Conservation (phyloP, 306 rosid species). For the Dryas octopetala region DNA sequence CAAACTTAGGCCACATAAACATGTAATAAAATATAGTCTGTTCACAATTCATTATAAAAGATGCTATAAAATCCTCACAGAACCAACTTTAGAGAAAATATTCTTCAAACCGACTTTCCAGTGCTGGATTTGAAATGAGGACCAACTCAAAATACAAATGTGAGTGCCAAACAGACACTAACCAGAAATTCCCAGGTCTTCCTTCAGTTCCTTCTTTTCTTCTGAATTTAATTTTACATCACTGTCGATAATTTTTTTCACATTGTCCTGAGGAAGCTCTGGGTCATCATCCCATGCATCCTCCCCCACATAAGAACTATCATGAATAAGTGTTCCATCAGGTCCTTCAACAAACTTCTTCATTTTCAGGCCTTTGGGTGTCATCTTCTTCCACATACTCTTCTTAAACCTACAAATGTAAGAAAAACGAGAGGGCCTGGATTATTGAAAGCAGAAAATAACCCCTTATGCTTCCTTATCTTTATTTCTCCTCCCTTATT, state of each 20-base stretch:
- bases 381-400: slow-evolving; percentile 81
- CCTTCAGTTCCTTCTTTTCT: slow-evolving; percentile 59
- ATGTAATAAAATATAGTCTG: no score
- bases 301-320: slow-evolving; percentile 86
- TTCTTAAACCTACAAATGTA: slow-evolving; percentile 71
- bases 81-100: background rate
- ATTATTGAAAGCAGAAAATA: slow-evolving; percentile 2
- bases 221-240: slow-evolving; percentile 53
- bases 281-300: slow-evolving; percentile 92
- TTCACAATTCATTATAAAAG: background rate
- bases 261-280: slow-evolving; percentile 50
- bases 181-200: slow-evolving; percentile 80
- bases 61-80: background rate
- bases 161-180: slow-evolving; percentile 21
- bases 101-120: background rate
- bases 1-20: background rate
- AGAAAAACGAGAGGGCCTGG: slow-evolving; percentile 18
- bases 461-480: background rate
- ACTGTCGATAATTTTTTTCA: slow-evolving; percentile 61
- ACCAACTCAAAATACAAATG: slow-evolving; percentile 3
- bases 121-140: slow-evolving; percentile 4
- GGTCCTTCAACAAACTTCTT: slow-evolving; percentile 80
- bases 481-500: background rate
- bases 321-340: slow-evolving; percentile 80
- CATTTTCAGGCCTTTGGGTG: slow-evolving; percentile 86